Conservation (phyloP, 345 rosid genomes). For the Citrus hindsii region DNA sequence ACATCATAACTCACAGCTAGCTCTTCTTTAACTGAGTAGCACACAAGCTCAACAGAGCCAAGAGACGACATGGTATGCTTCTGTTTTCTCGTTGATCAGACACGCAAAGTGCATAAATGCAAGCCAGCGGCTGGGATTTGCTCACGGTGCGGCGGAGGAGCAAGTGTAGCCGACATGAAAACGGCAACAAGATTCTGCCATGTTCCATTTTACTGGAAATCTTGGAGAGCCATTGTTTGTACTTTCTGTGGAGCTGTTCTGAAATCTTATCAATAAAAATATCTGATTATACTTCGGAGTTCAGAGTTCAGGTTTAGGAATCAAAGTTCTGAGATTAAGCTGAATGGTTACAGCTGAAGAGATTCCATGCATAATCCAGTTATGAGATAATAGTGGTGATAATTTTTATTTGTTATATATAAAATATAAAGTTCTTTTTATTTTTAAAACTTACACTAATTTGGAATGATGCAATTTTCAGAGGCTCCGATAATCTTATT, state of each 20-base stretch:
- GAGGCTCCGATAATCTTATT: no score
- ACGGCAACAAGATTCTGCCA: conserved; percentile 75
- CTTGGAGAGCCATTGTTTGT: conserved; percentile 85
- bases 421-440: background rate
- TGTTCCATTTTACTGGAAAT: conserved; percentile 81
- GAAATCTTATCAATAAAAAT: conserved; percentile 55
- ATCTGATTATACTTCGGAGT: background rate
- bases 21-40: background rate
- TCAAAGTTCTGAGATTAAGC: background rate
- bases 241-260: conserved; percentile 84
- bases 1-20: background rate
- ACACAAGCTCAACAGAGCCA: no score
- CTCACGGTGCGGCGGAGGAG: conserved; percentile 93
- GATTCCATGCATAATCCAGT: background rate
- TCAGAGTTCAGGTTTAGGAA: no score
- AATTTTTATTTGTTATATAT: background rate
- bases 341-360: background rate
- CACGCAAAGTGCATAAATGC: conserved; percentile 58
- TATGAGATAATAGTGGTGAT: background rate
- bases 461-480: background rate
- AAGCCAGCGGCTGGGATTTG: conserved; percentile 93
- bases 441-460: background rate
- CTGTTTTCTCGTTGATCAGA: conserved; percentile 90
- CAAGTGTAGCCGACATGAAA: conserved; percentile 93
- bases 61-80: conserved; percentile 49